Base-by-base conservation (phyloP, 2,329 filamentous ascomycete genomes). In the Fusarium sp. region DNA sequence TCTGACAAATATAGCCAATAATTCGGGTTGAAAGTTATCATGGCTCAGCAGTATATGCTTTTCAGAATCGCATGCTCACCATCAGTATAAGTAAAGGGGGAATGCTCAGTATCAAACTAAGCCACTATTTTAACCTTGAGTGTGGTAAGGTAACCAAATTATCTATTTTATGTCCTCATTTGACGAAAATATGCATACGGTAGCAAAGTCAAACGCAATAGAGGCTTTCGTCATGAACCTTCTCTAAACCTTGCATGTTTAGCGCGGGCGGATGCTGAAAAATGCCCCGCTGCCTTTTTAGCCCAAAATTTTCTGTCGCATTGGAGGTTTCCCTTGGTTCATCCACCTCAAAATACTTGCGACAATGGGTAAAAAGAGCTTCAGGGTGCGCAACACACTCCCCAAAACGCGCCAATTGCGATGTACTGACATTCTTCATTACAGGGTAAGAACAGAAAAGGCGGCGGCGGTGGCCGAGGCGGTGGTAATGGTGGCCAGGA, bases 311-410 rank as follows among this genome's bases (percentile, higher is more conserved):
- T 74, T 69, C 32, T 71, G 69, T 73, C 69, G 71, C 71, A 72
- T 65, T 42, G 39, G 26, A 39, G 40, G 36, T 36, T 59, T 53
- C 19, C n/a, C 54, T 51, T 57, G 46, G 39, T 62, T 64, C 54
- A 57, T 60, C 45, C 43, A 62, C 49, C 55, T 48, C 66, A 69
- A 64, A 58, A 70, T 56, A 72, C 69, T 70, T 71, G 70, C 72
- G 62, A 75, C 56, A 67, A 79, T 79, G 77, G 77, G 77, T 63
- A 79, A 76, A 65, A 77, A 76, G 68, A 74, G 71, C 64, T 79
- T 79, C 55, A 74, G 77, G 62, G 78, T 80, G 50, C 61, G 74
- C 32, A 58, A 21, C 23, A 3, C 28, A n/a, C 51, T 40, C 8
- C n/a, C 15, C 19, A 21, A 40, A 39, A 20, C 40, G 26, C 20